phyloP scores from a whole-genome alignment of 2,329 filamentous ascomycete species.

The Venturia carpophila region DNA sequence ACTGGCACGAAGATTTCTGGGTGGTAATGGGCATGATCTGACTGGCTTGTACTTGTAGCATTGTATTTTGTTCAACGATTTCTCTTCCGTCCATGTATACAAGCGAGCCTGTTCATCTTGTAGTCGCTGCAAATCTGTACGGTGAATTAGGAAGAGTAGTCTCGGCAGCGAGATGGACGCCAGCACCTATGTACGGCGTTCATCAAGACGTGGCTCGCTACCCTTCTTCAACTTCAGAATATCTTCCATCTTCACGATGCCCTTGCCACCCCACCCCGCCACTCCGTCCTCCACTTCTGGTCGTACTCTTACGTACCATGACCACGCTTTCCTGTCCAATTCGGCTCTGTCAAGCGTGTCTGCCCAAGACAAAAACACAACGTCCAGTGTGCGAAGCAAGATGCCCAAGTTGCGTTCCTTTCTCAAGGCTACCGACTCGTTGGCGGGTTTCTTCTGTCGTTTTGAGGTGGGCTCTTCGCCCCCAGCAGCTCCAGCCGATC shows the following conservation, averaged over 20 bases:
- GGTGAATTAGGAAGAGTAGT: too few relatives aligned
- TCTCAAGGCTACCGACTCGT: slow-evolving; percentile 47
- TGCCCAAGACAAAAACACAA: slow-evolving; percentile 68
- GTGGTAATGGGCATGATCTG: neutral
- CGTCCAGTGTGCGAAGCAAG: slow-evolving; percentile 61
- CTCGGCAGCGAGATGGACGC: too few relatives aligned
- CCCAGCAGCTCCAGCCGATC: neutral
- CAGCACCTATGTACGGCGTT: neutral
- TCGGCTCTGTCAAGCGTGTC: slow-evolving; percentile 55
- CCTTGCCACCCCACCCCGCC: slow-evolving; percentile 78
- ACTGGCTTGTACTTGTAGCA: neutral
- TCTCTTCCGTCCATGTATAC: neutral
- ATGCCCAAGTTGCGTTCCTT: slow-evolving; percentile 62
- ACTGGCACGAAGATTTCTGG: neutral
- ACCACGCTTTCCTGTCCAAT: slow-evolving; percentile 68
- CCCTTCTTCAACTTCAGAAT: slow-evolving; percentile 54
- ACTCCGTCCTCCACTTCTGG: slow-evolving; percentile 68
- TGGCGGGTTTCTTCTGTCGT: slow-evolving; percentile 46
- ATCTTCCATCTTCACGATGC: slow-evolving; percentile 55
- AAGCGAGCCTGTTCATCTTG: too few relatives aligned
- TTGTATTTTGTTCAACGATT: neutral
- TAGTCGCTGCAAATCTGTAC: too few relatives aligned
- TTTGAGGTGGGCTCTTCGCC: slow-evolving; percentile 21
- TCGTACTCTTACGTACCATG: slow-evolving; percentile 70
- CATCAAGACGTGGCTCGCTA: neutral